Base-by-base conservation (phyloP, 768 basidiomycete species). In the Imleria badia region DNA sequence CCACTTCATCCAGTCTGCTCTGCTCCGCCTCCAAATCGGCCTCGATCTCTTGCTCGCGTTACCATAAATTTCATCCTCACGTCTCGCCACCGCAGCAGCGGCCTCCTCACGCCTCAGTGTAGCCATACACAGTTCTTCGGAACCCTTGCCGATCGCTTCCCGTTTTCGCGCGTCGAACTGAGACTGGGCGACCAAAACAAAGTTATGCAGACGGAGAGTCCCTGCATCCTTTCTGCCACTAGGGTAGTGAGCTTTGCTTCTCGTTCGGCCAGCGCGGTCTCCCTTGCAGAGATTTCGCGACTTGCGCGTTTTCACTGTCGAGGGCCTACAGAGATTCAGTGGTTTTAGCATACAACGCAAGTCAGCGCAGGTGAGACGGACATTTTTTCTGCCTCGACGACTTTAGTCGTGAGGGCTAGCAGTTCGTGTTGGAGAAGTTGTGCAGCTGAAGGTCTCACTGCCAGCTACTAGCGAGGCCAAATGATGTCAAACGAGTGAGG, bases 391-490 rank as follows among this genome's bases (percentile, higher is more conserved):
- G 89, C 83, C 63, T 92, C 90, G 9, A 81, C 70, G 17, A 91
- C 83, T 62, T 88, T 89, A 63, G 79, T 79, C 0, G 84, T 84
- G 14, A 89, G 77, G 35, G 86, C 81, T 5, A 93, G 64, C 0
- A 88, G 81, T 63, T 94, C 91, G 56, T 91, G 86, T 62, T n/a
- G n/a, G n/a, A n/a, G n/a, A n/a, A n/a, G n/a, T n/a, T n/a, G n/a
- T n/a, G n/a, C n/a, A n/a, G n/a, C 88, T 0, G 89, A 91, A 2
- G 91, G 91, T 35, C 91, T 82, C 87, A 91, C 89, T 2, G 89
- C 89, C 5, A 91, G 91, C n/a, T n/a, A n/a, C 90, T 93, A 45
- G 38, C 29, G 46, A 20, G 19, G 8, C 6, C 22, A 12, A 22
- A 30, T 38, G 20, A 36, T 4, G 15, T 55, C 39, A 57, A 60